Conservation (phyloP, 108 stramenopile species). For the Fragilaria crotonensis region DNA sequence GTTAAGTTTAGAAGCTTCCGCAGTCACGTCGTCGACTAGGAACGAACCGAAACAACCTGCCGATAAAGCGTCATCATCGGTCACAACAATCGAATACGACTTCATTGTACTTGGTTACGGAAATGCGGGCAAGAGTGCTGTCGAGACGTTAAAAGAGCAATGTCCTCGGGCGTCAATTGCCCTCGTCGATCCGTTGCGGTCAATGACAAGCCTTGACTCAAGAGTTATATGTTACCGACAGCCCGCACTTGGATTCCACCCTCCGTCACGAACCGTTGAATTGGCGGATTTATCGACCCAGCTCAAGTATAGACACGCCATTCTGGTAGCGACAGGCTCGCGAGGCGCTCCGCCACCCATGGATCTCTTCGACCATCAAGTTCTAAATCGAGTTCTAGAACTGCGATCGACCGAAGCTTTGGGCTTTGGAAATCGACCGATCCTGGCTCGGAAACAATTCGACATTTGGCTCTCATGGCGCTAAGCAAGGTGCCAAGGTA, state of each 20-base stretch:
- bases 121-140: constrained; percentile 42
- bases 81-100: no score
- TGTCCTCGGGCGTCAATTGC: constrained; percentile 47
- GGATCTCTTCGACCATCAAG: constrained; percentile 42
- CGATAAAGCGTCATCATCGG: no score
- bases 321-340: constrained; percentile 70
- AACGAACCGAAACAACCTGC: no score
- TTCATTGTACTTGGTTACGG: constrained; percentile 58
- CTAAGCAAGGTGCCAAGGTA: constrained; percentile 46
- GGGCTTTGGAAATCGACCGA: constrained; percentile 9
- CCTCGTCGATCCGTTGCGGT: constrained; percentile 41
- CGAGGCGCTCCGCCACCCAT: constrained; percentile 72
- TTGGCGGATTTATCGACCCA: constrained; percentile 4
- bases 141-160: constrained; percentile 22
- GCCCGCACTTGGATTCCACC: constrained; percentile 33
- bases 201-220: neutral
- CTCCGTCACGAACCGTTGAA: constrained; percentile 18
- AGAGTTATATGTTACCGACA: constrained; percentile 12
- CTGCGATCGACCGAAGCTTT: constrained; percentile 44
- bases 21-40: no score
- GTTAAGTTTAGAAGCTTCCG: no score
- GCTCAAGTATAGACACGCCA: constrained; percentile 58
- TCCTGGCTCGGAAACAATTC: constrained; percentile 29
- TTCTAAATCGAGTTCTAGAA: constrained; percentile 50
- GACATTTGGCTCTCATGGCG: constrained; percentile 31